Base-by-base conservation (phyloP, 441 rosid genomes). In the Euphorbia celastroides region DNA sequence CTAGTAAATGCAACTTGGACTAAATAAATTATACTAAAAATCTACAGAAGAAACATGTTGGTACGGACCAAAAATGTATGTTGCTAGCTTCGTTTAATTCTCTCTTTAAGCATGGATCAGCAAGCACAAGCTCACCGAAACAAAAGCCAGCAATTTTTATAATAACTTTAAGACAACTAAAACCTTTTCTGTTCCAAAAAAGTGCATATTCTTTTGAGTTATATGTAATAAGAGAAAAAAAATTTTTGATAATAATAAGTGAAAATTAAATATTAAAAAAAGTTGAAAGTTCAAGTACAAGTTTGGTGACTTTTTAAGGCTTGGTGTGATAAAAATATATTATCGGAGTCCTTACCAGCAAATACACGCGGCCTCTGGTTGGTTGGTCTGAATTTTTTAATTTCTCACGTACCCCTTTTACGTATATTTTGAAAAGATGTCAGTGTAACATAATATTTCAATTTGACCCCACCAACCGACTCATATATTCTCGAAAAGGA, bases 341-440 rank as follows among this genome's bases (percentile, higher is more conserved):
- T 36, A 31, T 64, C 42, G 28, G 54, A 61, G 60, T 60, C 68
- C 69, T 65, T 77, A 62, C 72, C 79, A 67, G 80, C 82, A 75
- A 68, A 10, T 4, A 71, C 89, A 82, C 82, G 81, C 86, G 82
- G 67, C 58, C 73, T 70, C 82, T 75, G 75, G 82, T 84, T 86
- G 88, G 88, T 77, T 71, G 83, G 82, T 69, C 82, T 52, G 69
- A 72, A 64, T 28, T 69, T 50, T 57, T 65, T 27, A 55, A 30
- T 22, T 52, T 57, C 19, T 41, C 19, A 36, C 31, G 22, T 17
- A n/a, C n/a, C n/a, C n/a, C 11, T 38, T 27, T 7, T 42, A 46
- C 13, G 42, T 31, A 20, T 22, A 4, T 34, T 34, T 23, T 7
- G 38, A 20, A 25, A 13, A 16, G 22, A 7, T 63, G 5, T 25